phyloP scores from a whole-genome alignment of 1,284 basidiomycete species.

The Heterobasidion irregulare region DNA sequence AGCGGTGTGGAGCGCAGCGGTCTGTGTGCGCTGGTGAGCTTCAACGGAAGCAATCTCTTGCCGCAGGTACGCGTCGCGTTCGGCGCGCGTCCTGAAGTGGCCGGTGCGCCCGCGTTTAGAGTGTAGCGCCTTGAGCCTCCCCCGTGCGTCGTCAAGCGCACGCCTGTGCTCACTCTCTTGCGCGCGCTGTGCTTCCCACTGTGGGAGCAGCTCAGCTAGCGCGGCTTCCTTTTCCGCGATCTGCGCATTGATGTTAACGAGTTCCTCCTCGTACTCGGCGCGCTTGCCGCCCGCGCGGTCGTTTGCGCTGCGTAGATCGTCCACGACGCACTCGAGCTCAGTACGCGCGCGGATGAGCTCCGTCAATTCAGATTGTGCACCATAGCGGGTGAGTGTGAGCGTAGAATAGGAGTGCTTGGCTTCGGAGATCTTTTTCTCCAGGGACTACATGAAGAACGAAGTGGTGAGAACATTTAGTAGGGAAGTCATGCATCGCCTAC shows the following conservation, averaged over 20 bases:
- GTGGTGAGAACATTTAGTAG: neutral
- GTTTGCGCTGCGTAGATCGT: constrained; percentile 66
- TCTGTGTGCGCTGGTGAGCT: constrained; percentile 44
- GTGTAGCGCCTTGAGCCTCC: constrained; percentile 66
- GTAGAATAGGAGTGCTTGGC: constrained; percentile 68
- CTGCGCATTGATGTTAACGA: constrained; percentile 48
- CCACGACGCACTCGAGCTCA: constrained; percentile 78
- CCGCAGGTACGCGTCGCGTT: constrained; percentile 74
- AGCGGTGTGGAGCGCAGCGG: constrained; percentile 33
- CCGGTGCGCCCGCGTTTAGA: constrained; percentile 84
- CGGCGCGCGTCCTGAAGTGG: constrained; percentile 77
- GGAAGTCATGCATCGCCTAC: constrained; percentile 11
- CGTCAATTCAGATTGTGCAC: constrained; percentile 68
- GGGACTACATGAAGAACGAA: constrained; percentile 33
- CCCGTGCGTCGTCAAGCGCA: constrained; percentile 65
- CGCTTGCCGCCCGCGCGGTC: constrained; percentile 55
- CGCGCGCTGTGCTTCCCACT: constrained; percentile 51
- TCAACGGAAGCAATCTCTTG: constrained; percentile 69
- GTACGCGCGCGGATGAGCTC: constrained; percentile 75
- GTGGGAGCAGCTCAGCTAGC: constrained; percentile 55
- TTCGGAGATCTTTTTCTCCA: constrained; percentile 71
- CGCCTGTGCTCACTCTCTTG: constrained; percentile 63
- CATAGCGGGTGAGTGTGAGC: constrained; percentile 58
- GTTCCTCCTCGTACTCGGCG: constrained; percentile 59
- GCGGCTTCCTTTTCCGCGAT: constrained; percentile 58